phyloP scores from a whole-genome alignment of 305 asterid species.

The Caryopteris hybrid region DNA sequence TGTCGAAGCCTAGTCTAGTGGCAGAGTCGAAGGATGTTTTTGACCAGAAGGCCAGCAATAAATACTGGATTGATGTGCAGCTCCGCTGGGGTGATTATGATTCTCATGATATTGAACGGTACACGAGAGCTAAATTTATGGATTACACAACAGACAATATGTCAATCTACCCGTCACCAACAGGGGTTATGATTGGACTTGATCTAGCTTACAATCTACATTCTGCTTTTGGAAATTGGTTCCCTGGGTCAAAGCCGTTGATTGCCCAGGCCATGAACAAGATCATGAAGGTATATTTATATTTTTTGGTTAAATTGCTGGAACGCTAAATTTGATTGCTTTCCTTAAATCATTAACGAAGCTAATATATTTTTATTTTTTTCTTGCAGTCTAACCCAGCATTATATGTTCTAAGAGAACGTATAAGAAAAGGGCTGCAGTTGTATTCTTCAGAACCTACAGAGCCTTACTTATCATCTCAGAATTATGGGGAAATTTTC shows the following conservation, averaged over 20 bases:
- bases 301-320: background rate
- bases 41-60: conserved; percentile 98
- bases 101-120: conserved; percentile 97
- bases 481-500: conserved; percentile 98
- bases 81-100: conserved; percentile 99
- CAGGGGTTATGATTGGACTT: conserved; percentile 98
- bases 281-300: conserved; percentile 84
- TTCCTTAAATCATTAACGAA: background rate
- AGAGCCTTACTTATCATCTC: conserved; percentile 96
- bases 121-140: conserved; percentile 96
- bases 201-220: conserved; percentile 97
- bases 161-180: conserved; percentile 99
- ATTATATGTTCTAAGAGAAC: conserved; percentile 87
- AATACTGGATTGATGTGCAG: conserved; percentile 99
- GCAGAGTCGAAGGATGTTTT: conserved; percentile 98
- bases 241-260: conserved; percentile 98
- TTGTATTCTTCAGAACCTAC: conserved; percentile 98
- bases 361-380: conserved; percentile 4
- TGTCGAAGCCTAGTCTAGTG: conserved; percentile 99
- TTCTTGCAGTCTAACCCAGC: conserved; percentile 96
- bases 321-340: background rate
- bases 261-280: conserved; percentile 99
- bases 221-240: conserved; percentile 99
- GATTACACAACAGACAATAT: conserved; percentile 98
- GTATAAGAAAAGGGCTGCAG: conserved; percentile 95